Conservation (phyloP, 83 land plant species). For the Picea mariana region DNA sequence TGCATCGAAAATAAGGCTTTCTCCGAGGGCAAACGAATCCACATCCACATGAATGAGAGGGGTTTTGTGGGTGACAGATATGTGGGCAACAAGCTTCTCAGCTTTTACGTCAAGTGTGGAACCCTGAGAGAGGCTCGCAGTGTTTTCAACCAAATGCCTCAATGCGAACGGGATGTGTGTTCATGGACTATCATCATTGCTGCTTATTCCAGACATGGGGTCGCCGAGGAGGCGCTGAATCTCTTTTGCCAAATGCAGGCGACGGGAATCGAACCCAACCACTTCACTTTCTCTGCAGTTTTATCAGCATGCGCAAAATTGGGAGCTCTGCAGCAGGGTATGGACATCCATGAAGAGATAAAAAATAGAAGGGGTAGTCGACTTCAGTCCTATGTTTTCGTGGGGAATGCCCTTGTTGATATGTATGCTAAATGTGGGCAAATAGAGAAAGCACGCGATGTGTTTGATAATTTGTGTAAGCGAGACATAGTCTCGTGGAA, state of each 20-base stretch:
- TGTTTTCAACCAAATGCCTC: slow-evolving; percentile 28
- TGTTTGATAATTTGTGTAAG: slow-evolving; percentile 35
- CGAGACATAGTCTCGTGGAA: slow-evolving; percentile 54
- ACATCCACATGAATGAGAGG: too few relatives aligned
- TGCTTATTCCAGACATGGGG: slow-evolving; percentile 14
- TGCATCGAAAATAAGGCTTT: too few relatives aligned
- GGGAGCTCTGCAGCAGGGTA: slow-evolving; percentile 9
- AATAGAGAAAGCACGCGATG: slow-evolving; percentile 36
- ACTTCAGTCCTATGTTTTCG: slow-evolving; percentile 17
- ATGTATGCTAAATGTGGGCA: slow-evolving; percentile 47
- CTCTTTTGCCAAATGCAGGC: slow-evolving; percentile 18
- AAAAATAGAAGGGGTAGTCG: slow-evolving; percentile 14
- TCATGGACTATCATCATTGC: slow-evolving; percentile 33
- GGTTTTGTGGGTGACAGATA: too few relatives aligned
- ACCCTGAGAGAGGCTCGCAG: slow-evolving; percentile 18
- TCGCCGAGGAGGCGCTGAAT: slow-evolving; percentile 19
- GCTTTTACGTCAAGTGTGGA: slow-evolving; percentile 18
- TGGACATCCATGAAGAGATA: slow-evolving; percentile 16
- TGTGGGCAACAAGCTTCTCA: slow-evolving; percentile 15
- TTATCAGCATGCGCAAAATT: slow-evolving; percentile 28
- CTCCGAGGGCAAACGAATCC: too few relatives aligned
- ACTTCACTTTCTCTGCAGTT: slow-evolving; percentile 17
- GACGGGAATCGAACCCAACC: slow-evolving; percentile 21
- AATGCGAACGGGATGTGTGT: slow-evolving; percentile 9
- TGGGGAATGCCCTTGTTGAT: slow-evolving; percentile 21